Evolutionary conservation across 2,329 filamentous ascomycete species (phyloP).

Genomic region (Talaromyces marneffei): DNA sequence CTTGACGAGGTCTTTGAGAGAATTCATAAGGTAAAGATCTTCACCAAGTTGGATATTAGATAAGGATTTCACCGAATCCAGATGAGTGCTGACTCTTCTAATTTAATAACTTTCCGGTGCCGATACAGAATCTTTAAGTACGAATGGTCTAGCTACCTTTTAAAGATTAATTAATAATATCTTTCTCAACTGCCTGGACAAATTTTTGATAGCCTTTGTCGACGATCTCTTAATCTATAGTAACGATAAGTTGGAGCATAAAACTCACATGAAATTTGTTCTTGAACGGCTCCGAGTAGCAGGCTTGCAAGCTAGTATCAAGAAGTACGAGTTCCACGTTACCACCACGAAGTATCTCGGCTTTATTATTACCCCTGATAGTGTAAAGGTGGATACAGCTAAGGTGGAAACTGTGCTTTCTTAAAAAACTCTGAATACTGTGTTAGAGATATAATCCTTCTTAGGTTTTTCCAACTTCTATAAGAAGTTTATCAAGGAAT

Average conservation of each 20-base stretch:
- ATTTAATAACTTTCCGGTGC: constrained; percentile 16
- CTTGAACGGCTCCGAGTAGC: neutral
- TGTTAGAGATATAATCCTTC: constrained; percentile 9
- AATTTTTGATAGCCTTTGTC: too few relatives aligned
- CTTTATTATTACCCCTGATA: neutral
- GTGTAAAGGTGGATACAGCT: neutral
- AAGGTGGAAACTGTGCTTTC: neutral
- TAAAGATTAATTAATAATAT: constrained; percentile 13
- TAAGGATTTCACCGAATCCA: constrained; percentile 13
- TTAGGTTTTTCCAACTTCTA: constrained; percentile 20
- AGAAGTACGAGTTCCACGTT: constrained; percentile 1
- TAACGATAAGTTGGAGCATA: neutral
- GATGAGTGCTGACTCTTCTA: neutral
- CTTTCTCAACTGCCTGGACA: too few relatives aligned
- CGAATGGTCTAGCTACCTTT: constrained; percentile 17
- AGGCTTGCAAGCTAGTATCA: neutral
- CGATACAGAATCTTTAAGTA: constrained; percentile 25
- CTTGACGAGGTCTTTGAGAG: constrained; percentile 21
- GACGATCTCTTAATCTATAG: constrained; percentile 19
- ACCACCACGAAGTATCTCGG: neutral
- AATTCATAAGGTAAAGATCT: constrained; percentile 18
- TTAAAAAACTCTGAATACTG: neutral
- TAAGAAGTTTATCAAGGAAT: constrained; percentile 14
- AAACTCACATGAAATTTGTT: neutral
- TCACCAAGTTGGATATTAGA: constrained; percentile 23